Conservation (phyloP, 306 rosid genomes). For the Acacia confusa region DNA sequence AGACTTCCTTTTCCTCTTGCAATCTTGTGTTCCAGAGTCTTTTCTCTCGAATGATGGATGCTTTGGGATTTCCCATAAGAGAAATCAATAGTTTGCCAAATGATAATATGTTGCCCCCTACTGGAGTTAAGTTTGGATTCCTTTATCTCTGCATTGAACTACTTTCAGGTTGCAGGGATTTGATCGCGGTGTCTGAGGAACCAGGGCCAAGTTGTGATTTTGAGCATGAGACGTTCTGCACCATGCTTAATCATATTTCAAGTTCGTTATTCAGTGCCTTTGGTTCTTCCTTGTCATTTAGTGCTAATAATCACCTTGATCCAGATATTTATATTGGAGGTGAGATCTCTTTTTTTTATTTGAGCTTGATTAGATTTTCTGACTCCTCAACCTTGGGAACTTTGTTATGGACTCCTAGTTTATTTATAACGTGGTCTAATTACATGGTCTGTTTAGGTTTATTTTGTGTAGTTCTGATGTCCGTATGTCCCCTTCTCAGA, state of each 20-base stretch:
- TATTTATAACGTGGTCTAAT: background rate
- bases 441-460: background rate
- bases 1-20: constrained; percentile 68
- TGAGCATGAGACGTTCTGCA: constrained; percentile 46
- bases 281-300: constrained; percentile 51
- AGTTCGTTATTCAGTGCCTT: constrained; percentile 54
- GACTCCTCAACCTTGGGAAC: constrained; percentile 7
- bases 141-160: constrained; percentile 82
- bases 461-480: background rate
- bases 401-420: background rate
- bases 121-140: constrained; percentile 59
- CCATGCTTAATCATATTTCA: constrained; percentile 55
- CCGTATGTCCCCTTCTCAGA: background rate
- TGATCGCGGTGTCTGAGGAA: constrained; percentile 47
- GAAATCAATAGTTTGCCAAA: constrained; percentile 35
- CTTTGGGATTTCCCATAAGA: constrained; percentile 45
- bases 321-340: constrained; percentile 73
- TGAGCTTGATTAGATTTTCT: constrained; percentile 26
- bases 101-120: constrained; percentile 30
- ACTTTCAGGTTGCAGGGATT: constrained; percentile 64
- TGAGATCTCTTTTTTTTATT: constrained; percentile 41
- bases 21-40: constrained; percentile 58
- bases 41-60: constrained; percentile 56
- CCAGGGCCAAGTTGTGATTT: constrained; percentile 31
- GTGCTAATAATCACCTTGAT: constrained; percentile 39